Conservation (phyloP, 2,329 filamentous ascomycete genomes). For the Sporothrix globosa region DNA sequence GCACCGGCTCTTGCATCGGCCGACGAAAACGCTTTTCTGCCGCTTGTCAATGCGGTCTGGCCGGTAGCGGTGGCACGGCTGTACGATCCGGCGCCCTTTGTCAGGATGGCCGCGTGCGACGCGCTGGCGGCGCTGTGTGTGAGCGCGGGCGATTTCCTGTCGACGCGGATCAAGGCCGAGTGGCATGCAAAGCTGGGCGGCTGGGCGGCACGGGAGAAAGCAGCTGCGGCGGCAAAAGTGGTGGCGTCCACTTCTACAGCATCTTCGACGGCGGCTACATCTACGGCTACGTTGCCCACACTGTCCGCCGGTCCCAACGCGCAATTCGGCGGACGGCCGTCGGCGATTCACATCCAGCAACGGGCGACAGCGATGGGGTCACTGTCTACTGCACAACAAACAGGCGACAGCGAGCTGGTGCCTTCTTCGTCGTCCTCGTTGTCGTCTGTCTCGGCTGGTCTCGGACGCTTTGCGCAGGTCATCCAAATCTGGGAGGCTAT, state of each 20-base stretch:
- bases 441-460: conserved; percentile 38
- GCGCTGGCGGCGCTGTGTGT: conserved; percentile 70
- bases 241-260: conserved; percentile 29
- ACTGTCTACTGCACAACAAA: background rate
- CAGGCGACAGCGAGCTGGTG: background rate
- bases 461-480: conserved; percentile 64
- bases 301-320: background rate
- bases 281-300: background rate
- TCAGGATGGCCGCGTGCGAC: conserved; percentile 70
- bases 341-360: conserved; percentile 28
- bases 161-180: conserved; percentile 71
- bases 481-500: conserved; percentile 67
- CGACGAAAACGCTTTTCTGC: conserved; percentile 83
- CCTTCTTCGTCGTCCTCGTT: conserved; percentile 29
- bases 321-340: conserved; percentile 16
- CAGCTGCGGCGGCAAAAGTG: conserved; percentile 42
- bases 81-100: conserved; percentile 67
- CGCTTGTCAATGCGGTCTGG: conserved; percentile 89
- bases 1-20: conserved; percentile 70
- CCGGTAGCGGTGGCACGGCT: conserved; percentile 73
- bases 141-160: conserved; percentile 79
- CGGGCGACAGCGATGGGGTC: background rate
- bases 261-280: background rate
- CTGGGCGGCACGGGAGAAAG: conserved; percentile 54
- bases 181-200: conserved; percentile 61